These are phyloP conservation scores for Lentinus tigrinus DNA, from an alignment of 768 basidiomycete genomes.

Conservation along the genomic window DNA sequence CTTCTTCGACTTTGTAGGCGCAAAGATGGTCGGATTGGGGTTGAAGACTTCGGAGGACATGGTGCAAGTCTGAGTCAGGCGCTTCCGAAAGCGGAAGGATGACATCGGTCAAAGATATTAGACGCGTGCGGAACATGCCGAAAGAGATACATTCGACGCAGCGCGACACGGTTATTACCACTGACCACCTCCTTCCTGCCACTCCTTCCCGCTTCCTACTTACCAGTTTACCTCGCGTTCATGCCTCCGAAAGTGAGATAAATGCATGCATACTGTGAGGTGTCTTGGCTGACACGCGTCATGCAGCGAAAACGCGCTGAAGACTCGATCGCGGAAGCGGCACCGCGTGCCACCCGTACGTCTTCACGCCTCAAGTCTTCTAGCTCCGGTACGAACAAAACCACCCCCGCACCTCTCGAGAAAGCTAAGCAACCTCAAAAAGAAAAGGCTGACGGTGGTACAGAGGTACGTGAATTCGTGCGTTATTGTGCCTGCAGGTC, in stretches of 20 bases:
- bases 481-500: neutral
- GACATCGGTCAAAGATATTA: neutral
- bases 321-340: slow-evolving; percentile 8
- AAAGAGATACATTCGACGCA: no score
- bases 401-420: neutral
- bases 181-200: neutral
- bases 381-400: neutral
- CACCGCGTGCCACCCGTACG: slow-evolving; percentile 20
- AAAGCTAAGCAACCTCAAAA: neutral
- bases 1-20: slow-evolving; percentile 46
- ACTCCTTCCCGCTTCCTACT: neutral
- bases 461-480: slow-evolving; percentile 8
- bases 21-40: slow-evolving; percentile 85
- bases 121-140: slow-evolving; percentile 11
- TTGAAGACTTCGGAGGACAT: slow-evolving; percentile 66
- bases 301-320: slow-evolving; percentile 57
- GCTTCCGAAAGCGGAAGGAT: neutral
- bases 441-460: neutral
- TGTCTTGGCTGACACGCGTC: neutral
- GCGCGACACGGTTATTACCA: neutral
- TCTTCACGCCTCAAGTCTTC: slow-evolving; percentile 20
- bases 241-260: slow-evolving; percentile 28
- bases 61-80: slow-evolving; percentile 10
- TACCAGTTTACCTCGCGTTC: neutral
- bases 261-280: neutral